Base-by-base conservation (phyloP, 371 early-diverging fungal species). In the Chytridium lagenaria region DNA sequence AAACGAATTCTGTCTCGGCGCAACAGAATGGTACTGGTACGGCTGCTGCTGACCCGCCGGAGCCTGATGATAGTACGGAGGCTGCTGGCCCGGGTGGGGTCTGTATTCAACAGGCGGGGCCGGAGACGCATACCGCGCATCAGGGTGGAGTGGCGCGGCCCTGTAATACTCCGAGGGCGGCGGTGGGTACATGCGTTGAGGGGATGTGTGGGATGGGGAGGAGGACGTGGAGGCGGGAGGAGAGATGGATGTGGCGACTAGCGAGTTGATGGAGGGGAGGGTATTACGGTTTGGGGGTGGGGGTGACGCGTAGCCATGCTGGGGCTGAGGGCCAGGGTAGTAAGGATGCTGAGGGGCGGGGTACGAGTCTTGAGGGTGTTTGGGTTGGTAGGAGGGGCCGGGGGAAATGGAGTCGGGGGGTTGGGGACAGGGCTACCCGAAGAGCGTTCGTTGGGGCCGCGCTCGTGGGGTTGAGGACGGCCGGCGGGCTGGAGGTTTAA, bases 281-380 rank as follows among this genome's bases (percentile, higher is more conserved):
- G 57, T 57, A 23, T 57, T 57, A 23, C 30, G 7, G 57, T 57
- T 44, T 7, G 44, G 44, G 44, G 44, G 44, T 12, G 44, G 44
- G 7, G 44, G 44, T 7, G 44, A 7, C 7, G 44, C 7, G 44
- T 44, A 44, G 7, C 44, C 44, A 12, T 44, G 30, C 30, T 57
- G 57, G 23, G 57, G 57, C 57, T 7, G 30, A 57, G 57, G 57
- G 23, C 7, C 15, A 23, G 57, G n/a, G 57, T 57, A 57, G 7
- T 7, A 57, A 15, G 57, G 10, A 44, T 7, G 12, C 19, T 19
- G 7, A 23, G 57, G 57, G 7, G 57, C 26, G 57, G 57, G 30
- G 7, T 7, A 30, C 30, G 57, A n/a, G n/a, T n/a, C n/a, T n/a
- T n/a, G 30, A 57, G 57, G 30, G 57, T 23, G 57, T 7, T 26